A percentile compares a stretch with the other conserved stretches of the same genome.
These are phyloP conservation scores for Thalassiosira profunda DNA, from an alignment of 108 stramenopile genomes.

Conservation along the genomic window DNA sequence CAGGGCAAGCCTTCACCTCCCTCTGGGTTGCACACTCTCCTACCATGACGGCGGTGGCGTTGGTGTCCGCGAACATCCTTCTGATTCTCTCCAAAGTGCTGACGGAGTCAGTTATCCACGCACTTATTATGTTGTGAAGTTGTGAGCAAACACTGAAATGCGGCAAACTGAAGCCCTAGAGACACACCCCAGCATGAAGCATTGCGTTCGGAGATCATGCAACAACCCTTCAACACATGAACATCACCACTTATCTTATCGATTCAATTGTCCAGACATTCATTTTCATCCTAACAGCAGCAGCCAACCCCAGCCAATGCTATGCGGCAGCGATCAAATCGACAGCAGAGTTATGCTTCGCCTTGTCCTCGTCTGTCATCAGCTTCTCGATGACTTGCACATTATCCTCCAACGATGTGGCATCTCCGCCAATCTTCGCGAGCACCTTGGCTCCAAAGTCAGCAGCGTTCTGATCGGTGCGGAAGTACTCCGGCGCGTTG, in stretches of 20 bases:
- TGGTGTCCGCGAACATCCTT: neutral
- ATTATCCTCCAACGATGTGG: conserved; percentile 36
- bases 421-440: conserved; percentile 57
- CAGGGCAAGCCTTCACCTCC: no score
- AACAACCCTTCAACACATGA: no score
- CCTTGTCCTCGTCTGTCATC: conserved; percentile 78
- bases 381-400: conserved; percentile 58
- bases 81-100: conserved; percentile 1
- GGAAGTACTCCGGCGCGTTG: conserved; percentile 74
- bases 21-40: no score
- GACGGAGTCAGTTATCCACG: conserved; percentile 3
- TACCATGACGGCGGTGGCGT: neutral
- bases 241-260: no score
- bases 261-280: no score
- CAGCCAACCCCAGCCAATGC: neutral
- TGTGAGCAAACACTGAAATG: neutral
- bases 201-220: neutral
- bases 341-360: conserved; percentile 27
- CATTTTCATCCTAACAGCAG: neutral
- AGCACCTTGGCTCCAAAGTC: conserved; percentile 66
- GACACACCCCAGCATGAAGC: neutral
- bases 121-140: neutral
- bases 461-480: conserved; percentile 68
- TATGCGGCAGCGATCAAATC: conserved; percentile 44
- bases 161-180: neutral